Conservation (phyloP, 129 eudicot genomes). For the Flaveria robusta region DNA sequence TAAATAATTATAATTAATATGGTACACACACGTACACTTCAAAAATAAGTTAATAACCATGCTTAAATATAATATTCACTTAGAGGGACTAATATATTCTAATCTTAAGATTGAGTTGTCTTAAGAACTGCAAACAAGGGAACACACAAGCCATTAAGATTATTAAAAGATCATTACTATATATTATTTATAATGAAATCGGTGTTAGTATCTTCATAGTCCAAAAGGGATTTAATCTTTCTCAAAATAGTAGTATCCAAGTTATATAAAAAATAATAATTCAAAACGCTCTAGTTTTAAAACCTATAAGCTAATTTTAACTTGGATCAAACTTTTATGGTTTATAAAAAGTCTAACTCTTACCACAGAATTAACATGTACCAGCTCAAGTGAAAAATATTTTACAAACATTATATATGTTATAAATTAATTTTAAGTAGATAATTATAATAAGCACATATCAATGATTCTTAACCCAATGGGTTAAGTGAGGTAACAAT, state of each 20-base stretch:
- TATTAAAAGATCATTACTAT: neutral
- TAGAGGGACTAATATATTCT: slow-evolving; percentile 4
- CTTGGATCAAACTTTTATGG: too few relatives aligned
- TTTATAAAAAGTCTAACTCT: too few relatives aligned
- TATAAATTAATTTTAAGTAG: too few relatives aligned
- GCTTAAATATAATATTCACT: neutral
- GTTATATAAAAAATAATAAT: too few relatives aligned
- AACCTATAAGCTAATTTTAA: too few relatives aligned
- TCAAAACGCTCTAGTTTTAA: too few relatives aligned
- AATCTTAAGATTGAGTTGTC: slow-evolving; percentile 27
- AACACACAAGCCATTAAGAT: slow-evolving; percentile 19
- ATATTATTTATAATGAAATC: neutral
- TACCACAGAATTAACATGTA: too few relatives aligned
- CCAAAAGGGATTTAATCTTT: neutral
- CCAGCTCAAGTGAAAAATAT: too few relatives aligned
- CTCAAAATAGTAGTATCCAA: neutral
- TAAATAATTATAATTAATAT: neutral
- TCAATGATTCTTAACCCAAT: too few relatives aligned
- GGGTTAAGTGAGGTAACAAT: too few relatives aligned
- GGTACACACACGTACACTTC: slow-evolving; percentile 23
- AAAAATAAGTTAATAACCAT: neutral
- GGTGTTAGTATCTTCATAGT: neutral
- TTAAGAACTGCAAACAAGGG: slow-evolving; percentile 33
- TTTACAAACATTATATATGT: too few relatives aligned
- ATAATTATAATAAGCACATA: too few relatives aligned